Base-by-base conservation (phyloP, 257 asterid species). In the Parsonsia alboflavescens region DNA sequence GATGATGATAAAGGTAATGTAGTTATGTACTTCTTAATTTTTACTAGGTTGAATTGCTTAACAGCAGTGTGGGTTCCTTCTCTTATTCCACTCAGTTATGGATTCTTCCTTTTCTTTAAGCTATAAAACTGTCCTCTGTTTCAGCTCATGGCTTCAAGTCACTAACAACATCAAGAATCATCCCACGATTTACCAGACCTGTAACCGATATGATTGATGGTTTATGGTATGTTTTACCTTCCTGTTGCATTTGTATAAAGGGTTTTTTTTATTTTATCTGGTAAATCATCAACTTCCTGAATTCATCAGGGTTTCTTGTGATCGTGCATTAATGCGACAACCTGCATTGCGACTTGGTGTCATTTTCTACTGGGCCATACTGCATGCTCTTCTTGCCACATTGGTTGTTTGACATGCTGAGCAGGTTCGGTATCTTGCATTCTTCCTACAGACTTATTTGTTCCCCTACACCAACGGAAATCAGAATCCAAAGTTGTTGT, bases 101-200 rank as follows among this genome's bases (percentile, higher is more conserved):
- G 28, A 12, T 17, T 48, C 7, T 41, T 48, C 12, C 63, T 68
- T 53, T 72, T 44, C 16, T 58, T n/a, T 75, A 41, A 33, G 28
- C 28, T 71, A 68, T 68, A 41, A 73, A 70, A 30, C 12, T 75
- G 66, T 74, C 63, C 73, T 81, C 75, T 44, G 65, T 76, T 81
- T 81, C 92, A 94, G 99, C 99, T 83, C 99, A 94, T 80, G 99
- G 98, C 78, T 94, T 94, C 87, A 95, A 92, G 93, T 92, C 99
- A 13, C 90, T 95, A 69, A 90, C 99, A 71, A 88, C 99, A 36
- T 95, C 98, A 73, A 90, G 84, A 79, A 82, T 92, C 67, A 88
- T 92, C 80, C 99, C 99, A 7, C 84, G 95, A 71, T 94, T 94
- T 87, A 92, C 97, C 16, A 88, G 99, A 71, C 99, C 99, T 49